Evolutionary conservation across 495 filamentous ascomycete species (phyloP), one percentile per base, ranked within the genome.

Genomic region (Aspergillus haitiensis): DNA sequence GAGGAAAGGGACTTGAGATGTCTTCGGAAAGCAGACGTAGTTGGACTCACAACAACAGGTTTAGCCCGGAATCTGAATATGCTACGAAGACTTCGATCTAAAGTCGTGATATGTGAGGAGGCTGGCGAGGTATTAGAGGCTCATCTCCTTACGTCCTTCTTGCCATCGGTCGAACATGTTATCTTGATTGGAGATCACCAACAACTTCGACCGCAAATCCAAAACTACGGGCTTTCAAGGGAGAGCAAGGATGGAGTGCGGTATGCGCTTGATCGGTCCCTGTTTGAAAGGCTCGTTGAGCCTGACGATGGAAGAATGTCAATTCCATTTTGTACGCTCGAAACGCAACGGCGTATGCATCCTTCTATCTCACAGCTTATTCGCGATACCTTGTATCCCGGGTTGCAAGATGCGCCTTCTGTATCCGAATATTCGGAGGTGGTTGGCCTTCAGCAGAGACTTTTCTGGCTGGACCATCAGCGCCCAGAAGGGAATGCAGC

Each of bases 151-250:
- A 83, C 87, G 0, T 83, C 88, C 1, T 65, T 95, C 0, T 66
- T 93, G 32, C 89, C 88, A 2, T 82, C 81, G 0, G 70, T 92
- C 5, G 83, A 93, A 64, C 90, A 93, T 61, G 72, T 77, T 33
- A 90, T 93, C 58, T 78, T 87, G 13, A 92, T 94, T 58, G 89
- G 90, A 0, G 90, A 94, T 65, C 89, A 93, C 63, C 73, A 77
- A 6, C 88, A 94, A 60, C 78, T 93, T 7, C 80, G 87, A 6
- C 90, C 90, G 4, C 82, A 85, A 55, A 82, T 90, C 37, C 75
- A 85, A 12, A 89, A 86, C 58, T 87, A 86, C 61, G 77, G 84
- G 0, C 72, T 91, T 4, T 81, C 79, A 12, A 72, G 74, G n/a
- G 86, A 89, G 49, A 88, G 80, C 60, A 66, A 66, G 0, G 62